Conservation (phyloP, 352 stramenopile species). For the Pythium apleroticum region DNA sequence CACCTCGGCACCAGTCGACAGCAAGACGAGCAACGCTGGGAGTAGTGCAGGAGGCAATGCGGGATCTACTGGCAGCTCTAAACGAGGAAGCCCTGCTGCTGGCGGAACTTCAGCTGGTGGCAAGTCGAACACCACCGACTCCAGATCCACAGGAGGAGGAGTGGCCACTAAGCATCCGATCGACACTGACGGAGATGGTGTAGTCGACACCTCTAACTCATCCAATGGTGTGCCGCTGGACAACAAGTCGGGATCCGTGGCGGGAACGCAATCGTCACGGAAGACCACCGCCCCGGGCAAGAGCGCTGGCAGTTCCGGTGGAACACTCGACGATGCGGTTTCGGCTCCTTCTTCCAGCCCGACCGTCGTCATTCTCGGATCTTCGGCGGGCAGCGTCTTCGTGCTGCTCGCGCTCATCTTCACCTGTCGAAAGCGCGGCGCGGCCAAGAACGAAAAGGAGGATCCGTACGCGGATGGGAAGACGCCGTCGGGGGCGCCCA, state of each 20-base stretch:
- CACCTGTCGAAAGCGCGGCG: neutral
- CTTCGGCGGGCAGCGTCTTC: neutral
- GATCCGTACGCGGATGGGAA: neutral
- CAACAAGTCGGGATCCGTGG: neutral
- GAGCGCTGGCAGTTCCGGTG: neutral
- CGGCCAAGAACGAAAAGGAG: neutral
- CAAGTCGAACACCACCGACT: neutral
- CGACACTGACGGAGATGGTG: neutral
- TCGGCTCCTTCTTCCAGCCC: neutral
- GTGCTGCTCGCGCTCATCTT: neutral
- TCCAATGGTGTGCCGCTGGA: neutral
- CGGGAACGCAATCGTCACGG: neutral
- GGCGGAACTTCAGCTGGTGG: neutral
- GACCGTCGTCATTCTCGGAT: neutral
- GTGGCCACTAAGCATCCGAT: neutral
- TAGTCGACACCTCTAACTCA: neutral
- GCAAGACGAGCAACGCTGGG: neutral
- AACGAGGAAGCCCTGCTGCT: neutral
- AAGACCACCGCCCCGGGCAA: neutral
- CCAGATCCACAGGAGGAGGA: neutral
- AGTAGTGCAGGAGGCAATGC: neutral
- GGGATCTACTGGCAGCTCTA: neutral
- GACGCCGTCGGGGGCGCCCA: neutral
- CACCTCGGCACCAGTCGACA: neutral
- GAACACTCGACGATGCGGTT: neutral